phyloP scores from a whole-genome alignment of 257 asterid species.

The Craterostigma plantagineum region DNA sequence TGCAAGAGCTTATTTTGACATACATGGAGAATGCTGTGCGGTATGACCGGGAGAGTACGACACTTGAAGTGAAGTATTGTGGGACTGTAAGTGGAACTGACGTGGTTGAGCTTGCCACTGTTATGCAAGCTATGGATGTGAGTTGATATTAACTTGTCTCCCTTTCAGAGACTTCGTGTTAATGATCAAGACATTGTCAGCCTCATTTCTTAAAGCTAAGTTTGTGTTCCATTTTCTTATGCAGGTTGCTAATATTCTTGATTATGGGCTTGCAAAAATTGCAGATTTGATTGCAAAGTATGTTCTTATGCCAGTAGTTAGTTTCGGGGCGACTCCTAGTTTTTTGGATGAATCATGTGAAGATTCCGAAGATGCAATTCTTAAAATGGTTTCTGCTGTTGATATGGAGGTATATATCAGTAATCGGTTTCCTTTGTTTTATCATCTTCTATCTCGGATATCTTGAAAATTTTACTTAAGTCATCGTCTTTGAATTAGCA shows the following conservation, averaged over 20 bases:
- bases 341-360: conserved; percentile 24
- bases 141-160: conserved; percentile 16
- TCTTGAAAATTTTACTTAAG: background rate
- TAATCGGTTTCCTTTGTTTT: conserved; percentile 4
- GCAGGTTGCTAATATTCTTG: conserved; percentile 61
- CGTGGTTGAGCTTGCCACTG: conserved; percentile 48
- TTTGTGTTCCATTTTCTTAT: conserved; percentile 12
- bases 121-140: conserved; percentile 81
- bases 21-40: conserved; percentile 55
- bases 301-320: conserved; percentile 38
- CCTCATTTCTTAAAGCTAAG: conserved; percentile 5
- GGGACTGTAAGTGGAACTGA: conserved; percentile 24
- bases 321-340: conserved; percentile 24
- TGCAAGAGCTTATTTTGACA: conserved; percentile 57
- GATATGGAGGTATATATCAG: conserved; percentile 29
- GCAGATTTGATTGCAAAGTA: conserved; percentile 66
- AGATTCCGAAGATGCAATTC: conserved; percentile 30
- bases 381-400: conserved; percentile 43
- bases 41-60: conserved; percentile 36
- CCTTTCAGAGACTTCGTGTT: background rate
- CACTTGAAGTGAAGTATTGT: conserved; percentile 36
- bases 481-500: conserved; percentile 2
- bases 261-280: conserved; percentile 73
- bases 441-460: background rate
- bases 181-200: background rate